Conservation (phyloP, 768 basidiomycete genomes). For the Tephrocybe sp. region DNA sequence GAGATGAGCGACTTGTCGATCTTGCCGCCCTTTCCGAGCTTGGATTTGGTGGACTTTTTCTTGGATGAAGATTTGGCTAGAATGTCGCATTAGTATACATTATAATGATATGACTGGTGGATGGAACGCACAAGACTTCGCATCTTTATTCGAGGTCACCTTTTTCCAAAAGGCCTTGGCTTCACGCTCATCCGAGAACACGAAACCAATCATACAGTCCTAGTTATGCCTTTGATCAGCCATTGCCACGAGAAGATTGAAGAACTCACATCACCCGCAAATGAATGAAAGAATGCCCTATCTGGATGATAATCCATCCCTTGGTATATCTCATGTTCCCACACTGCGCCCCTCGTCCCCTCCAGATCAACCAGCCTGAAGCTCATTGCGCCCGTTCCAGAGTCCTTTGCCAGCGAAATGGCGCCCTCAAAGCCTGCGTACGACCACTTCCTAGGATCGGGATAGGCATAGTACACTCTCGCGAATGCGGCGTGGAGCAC, state of each 20-base stretch:
- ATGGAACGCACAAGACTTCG: constrained; percentile 46
- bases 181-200: constrained; percentile 85
- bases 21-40: constrained; percentile 62
- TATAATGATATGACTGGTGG: not conserved
- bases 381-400: constrained; percentile 49
- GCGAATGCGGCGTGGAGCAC: constrained; percentile 80
- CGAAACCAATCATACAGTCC: constrained; percentile 90
- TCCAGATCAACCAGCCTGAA: constrained; percentile 83
- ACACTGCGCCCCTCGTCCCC: constrained; percentile 85
- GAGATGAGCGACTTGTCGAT: constrained; percentile 95
- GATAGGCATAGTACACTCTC: constrained; percentile 89
- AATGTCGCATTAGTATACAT: not conserved
- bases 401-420: constrained; percentile 70
- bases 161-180: constrained; percentile 87
- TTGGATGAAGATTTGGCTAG: constrained; percentile 21
- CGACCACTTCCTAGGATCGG: constrained; percentile 73
- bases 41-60: constrained; percentile 59
- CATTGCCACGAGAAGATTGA: not conserved
- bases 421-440: constrained; percentile 90
- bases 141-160: constrained; percentile 64
- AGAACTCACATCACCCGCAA: constrained; percentile 78
- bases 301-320: constrained; percentile 82
- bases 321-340: constrained; percentile 91
- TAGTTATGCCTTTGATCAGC: constrained; percentile 28
- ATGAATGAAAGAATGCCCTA: constrained; percentile 89